Conservation (phyloP, 2,329 filamentous ascomycete species). For the Plenodomus biglobosus region DNA sequence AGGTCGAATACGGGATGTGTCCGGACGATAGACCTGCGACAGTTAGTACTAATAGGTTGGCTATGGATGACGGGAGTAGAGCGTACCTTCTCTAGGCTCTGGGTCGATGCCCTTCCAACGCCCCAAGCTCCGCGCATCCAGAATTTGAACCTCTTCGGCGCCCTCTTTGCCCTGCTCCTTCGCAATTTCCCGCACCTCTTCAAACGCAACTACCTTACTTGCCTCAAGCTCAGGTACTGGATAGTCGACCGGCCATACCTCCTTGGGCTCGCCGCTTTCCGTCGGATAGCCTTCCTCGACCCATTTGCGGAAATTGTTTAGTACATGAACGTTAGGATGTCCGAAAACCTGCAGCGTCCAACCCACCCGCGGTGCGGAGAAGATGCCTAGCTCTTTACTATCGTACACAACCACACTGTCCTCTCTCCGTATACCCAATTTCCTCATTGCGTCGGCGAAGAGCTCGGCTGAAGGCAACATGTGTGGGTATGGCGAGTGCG, state of each 20-base stretch:
- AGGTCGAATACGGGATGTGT: slow-evolving; percentile 87
- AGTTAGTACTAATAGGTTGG: not conserved
- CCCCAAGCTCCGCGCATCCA: slow-evolving; percentile 80
- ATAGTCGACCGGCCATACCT: slow-evolving; percentile 48
- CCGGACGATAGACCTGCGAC: slow-evolving; percentile 68
- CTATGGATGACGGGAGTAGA: not conserved
- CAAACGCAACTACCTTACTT: slow-evolving; percentile 73
- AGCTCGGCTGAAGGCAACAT: slow-evolving; percentile 84
- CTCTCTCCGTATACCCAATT: slow-evolving; percentile 81
- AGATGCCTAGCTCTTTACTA: slow-evolving; percentile 85
- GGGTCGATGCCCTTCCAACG: slow-evolving; percentile 81
- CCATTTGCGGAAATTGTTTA: slow-evolving; percentile 98
- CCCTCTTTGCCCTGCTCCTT: slow-evolving; percentile 79
- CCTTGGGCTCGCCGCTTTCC: slow-evolving; percentile 71
- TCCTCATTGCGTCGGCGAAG: slow-evolving; percentile 86
- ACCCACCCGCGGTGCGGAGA: slow-evolving; percentile 87
- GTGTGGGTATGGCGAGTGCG: slow-evolving; percentile 85
- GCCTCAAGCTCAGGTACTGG: slow-evolving; percentile 51
- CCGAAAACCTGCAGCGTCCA: slow-evolving; percentile 94
- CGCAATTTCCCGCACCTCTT: slow-evolving; percentile 77
- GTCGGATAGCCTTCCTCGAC: slow-evolving; percentile 78
- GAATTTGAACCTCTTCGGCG: slow-evolving; percentile 77
- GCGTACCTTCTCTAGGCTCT: slow-evolving; percentile 76
- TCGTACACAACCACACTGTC: slow-evolving; percentile 96
- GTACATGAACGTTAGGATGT: slow-evolving; percentile 80